Evolutionary conservation across 805 yeast species (phyloP).

Genomic region (Metschnikowia vanudenii): DNA sequence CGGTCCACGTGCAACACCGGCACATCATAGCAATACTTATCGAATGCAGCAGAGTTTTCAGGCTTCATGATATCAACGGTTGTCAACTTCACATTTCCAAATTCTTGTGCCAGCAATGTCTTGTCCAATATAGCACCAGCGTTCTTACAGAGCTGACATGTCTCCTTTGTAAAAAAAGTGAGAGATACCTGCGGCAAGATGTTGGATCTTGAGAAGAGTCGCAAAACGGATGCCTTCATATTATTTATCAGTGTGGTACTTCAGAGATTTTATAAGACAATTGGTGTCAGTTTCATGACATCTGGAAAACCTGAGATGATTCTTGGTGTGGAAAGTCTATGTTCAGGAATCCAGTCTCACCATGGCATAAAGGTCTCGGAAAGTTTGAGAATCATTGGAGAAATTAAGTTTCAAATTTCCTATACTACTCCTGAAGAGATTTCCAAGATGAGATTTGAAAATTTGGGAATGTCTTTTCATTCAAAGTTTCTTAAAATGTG

Average conservation of each 20-base stretch:
- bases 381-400: no score
- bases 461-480: no score
- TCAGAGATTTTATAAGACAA: no score
- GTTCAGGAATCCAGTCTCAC: conserved; percentile 1
- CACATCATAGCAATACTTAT: conserved; percentile 70
- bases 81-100: conserved; percentile 32
- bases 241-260: background rate
- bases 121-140: conserved; percentile 53
- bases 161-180: conserved; percentile 66
- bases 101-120: conserved; percentile 34
- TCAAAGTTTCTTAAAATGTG: no score
- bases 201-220: conserved; percentile 4
- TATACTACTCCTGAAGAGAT: no score
- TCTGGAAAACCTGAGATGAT: background rate
- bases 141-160: conserved; percentile 66
- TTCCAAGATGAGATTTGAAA: no score
- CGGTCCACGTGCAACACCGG: conserved; percentile 73
- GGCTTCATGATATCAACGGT: conserved; percentile 59
- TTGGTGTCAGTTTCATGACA: no score
- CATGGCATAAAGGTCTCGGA: no score
- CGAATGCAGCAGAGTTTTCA: conserved; percentile 64
- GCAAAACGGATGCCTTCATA: conserved; percentile 8
- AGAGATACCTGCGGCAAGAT: conserved; percentile 23
- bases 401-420: no score
- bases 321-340: background rate